Evolutionary conservation across 257 asterid species (phyloP).

Genomic region (Schizonepeta tenuifolia): DNA sequence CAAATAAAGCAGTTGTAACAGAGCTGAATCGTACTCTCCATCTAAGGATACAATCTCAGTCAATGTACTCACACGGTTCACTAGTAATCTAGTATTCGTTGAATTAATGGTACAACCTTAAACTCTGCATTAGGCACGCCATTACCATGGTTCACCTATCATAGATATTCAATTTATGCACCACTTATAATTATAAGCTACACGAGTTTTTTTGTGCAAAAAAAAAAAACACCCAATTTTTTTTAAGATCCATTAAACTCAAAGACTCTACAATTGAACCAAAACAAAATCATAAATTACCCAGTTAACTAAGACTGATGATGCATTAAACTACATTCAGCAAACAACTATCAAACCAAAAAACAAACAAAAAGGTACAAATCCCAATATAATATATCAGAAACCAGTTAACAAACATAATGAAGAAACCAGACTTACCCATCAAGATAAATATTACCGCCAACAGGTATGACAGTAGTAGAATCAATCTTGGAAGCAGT

Average conservation of each 20-base stretch:
- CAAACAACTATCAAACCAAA: neutral
- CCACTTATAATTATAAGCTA: neutral
- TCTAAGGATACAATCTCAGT: neutral
- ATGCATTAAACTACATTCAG: neutral
- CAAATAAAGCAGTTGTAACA: neutral
- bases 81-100: neutral
- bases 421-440: slow-evolving; percentile 50
- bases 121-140: neutral
- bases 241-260: neutral
- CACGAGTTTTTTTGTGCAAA: neutral
- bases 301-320: too few relatives aligned
- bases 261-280: neutral
- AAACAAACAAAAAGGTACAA: neutral
- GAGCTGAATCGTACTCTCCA: neutral
- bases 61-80: neutral
- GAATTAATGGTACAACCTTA: neutral
- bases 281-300: neutral
- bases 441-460: slow-evolving; percentile 59
- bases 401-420: neutral
- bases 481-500: slow-evolving; percentile 48
- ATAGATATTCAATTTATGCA: neutral
- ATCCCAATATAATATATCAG: neutral
- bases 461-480: slow-evolving; percentile 52
- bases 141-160: neutral
- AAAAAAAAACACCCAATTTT: neutral